phyloP scores from a whole-genome alignment of 805 yeast species.

The Metschnikowia shivogae region DNA sequence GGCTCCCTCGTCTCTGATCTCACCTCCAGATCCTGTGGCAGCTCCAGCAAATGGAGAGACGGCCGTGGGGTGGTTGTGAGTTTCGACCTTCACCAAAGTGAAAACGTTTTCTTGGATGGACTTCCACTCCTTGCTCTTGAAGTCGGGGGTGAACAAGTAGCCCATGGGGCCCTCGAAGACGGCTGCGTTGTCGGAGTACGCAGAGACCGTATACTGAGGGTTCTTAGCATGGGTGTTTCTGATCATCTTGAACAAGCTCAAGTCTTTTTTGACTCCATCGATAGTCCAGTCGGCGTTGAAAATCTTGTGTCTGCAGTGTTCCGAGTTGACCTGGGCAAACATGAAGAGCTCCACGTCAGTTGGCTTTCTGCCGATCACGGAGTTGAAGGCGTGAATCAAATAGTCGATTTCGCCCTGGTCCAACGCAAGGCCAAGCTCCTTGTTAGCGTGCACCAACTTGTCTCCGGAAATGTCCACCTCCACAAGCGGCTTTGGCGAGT shows the following conservation, averaged over 20 bases:
- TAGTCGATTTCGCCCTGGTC: conserved; percentile 92
- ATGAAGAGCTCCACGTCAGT: conserved; percentile 97
- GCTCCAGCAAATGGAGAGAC: conserved; percentile 99
- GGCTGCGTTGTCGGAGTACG: conserved; percentile 97
- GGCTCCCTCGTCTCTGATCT: conserved; percentile 99
- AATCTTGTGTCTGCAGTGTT: conserved; percentile 98
- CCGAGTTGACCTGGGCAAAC: conserved; percentile 99
- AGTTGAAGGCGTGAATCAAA: conserved; percentile 75
- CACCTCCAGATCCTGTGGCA: conserved; percentile 99
- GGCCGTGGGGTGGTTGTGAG: conserved; percentile 99
- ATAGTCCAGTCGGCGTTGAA: conserved; percentile 98
- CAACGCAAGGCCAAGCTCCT: conserved; percentile 84
- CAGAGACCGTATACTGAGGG: conserved; percentile 82
- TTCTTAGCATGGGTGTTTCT: conserved; percentile 82
- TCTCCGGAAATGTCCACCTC: conserved; percentile 62
- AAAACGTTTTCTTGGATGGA: conserved; percentile 76
- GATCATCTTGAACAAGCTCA: conserved; percentile 88
- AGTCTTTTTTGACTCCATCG: conserved; percentile 70
- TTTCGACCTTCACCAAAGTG: conserved; percentile 91
- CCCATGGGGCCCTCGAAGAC: conserved; percentile 83
- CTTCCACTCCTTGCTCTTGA: conserved; percentile 65
- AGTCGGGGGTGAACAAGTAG: conserved; percentile 74
- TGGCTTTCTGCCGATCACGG: conserved; percentile 77
- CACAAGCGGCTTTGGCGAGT: conserved; percentile 78
- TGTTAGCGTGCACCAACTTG: conserved; percentile 72